A percentile compares a stretch with the other conserved stretches of the same genome.
Conservation (phyloP, 108 stramenopile species). For the Seminavis robusta region DNA sequence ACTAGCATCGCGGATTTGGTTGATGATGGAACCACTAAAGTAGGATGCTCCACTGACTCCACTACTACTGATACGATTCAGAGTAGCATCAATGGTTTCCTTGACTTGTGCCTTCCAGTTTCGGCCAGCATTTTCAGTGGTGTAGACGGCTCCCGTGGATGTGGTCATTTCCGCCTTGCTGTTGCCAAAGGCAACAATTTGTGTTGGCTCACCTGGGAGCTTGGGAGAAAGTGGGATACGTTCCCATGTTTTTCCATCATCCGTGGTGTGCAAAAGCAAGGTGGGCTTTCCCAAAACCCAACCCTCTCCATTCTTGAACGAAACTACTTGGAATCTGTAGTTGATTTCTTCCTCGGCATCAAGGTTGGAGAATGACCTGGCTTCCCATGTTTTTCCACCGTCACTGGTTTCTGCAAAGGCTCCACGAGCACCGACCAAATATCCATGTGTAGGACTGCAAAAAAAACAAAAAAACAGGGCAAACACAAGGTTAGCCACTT, state of each 20-base stretch:
- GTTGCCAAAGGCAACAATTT: slow-evolving; percentile 83
- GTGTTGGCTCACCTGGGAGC: slow-evolving; percentile 92
- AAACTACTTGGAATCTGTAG: slow-evolving; percentile 84
- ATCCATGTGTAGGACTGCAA: slow-evolving; percentile 78
- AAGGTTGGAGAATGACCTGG: slow-evolving; percentile 91
- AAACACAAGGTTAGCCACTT: background rate
- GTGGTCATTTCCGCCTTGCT: slow-evolving; percentile 96
- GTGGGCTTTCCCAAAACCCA: slow-evolving; percentile 97
- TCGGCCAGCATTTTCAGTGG: slow-evolving; percentile 91
- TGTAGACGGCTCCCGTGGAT: slow-evolving; percentile 88
- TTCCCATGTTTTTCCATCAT: slow-evolving; percentile 93
- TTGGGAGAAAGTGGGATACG: slow-evolving; percentile 96
- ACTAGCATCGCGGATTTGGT: slow-evolving; percentile 78
- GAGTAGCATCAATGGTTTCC: slow-evolving; percentile 97
- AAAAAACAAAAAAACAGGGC: background rate
- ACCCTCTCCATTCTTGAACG: slow-evolving; percentile 89
- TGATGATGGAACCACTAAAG: slow-evolving; percentile 91
- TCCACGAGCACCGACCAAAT: slow-evolving; percentile 95
- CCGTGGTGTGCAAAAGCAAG: slow-evolving; percentile 91
- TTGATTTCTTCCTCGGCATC: slow-evolving; percentile 97
- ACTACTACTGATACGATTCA: slow-evolving; percentile 87
- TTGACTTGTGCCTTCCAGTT: slow-evolving; percentile 98
- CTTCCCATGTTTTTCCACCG: slow-evolving; percentile 91
- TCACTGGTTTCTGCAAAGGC: slow-evolving; percentile 96
- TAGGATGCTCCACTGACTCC: slow-evolving; percentile 93